Conservation (phyloP, 2,329 filamentous ascomycete species). For the Talaromyces sp. region DNA sequence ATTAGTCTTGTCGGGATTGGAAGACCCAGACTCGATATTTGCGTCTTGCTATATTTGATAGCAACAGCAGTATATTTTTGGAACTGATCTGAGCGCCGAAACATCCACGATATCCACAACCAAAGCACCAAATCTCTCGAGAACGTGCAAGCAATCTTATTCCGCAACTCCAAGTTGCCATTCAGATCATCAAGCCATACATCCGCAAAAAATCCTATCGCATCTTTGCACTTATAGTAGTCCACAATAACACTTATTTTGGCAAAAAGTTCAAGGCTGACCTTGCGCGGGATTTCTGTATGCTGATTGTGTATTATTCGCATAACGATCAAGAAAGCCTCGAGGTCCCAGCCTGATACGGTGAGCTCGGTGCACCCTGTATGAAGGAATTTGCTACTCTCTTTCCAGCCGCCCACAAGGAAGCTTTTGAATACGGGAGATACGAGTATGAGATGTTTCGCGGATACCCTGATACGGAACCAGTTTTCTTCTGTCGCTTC, state of each 20-base stretch:
- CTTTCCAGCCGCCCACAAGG: constrained; percentile 23
- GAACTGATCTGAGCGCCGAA: background rate
- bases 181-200: constrained; percentile 19
- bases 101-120: constrained; percentile 30
- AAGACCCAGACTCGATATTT: constrained; percentile 11
- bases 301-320: constrained; percentile 23
- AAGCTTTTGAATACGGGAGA: constrained; percentile 24
- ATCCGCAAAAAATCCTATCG: constrained; percentile 18
- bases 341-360: constrained; percentile 24
- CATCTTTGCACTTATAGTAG: constrained; percentile 24
- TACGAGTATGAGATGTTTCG: constrained; percentile 23
- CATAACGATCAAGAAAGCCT: constrained; percentile 24
- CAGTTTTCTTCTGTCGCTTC: too few species aligned
- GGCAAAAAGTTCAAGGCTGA: constrained; percentile 12
- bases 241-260: constrained; percentile 23
- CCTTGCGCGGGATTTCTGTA: constrained; percentile 17
- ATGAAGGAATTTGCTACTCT: constrained; percentile 8
- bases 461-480: constrained; percentile 23
- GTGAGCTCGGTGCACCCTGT: constrained; percentile 16
- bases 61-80: background rate
- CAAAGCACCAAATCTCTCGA: constrained; percentile 9
- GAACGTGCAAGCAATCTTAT: background rate
- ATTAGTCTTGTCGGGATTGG: constrained; percentile 9
- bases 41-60: background rate
- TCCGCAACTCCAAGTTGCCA: background rate